Percentiles rank a stretch among this genome's conserved stretches.
Evolutionary conservation across 345 rosid genomes (phyloP).

Genomic region (Boechera stricta): DNA sequence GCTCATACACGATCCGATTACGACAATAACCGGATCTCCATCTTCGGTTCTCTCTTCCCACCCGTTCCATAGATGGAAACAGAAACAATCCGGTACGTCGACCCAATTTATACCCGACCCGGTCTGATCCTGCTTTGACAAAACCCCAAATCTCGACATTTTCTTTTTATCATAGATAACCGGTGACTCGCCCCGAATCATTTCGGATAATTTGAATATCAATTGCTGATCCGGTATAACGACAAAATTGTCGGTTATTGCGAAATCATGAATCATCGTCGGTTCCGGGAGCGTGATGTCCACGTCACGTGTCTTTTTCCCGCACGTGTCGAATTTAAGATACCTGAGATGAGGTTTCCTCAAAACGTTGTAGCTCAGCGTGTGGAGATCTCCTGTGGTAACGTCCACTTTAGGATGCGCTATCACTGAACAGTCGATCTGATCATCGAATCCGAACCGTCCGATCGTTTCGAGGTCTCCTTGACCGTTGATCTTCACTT

Average conservation of each 20-base stretch:
- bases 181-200: constrained; percentile 81
- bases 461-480: constrained; percentile 67
- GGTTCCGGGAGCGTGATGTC: constrained; percentile 55
- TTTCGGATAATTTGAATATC: constrained; percentile 70
- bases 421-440: constrained; percentile 63
- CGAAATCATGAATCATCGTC: constrained; percentile 80
- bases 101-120: constrained; percentile 61
- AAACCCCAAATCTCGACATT: constrained; percentile 59
- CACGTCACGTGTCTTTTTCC: constrained; percentile 59
- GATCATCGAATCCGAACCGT: constrained; percentile 60
- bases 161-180: constrained; percentile 58
- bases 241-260: constrained; percentile 58
- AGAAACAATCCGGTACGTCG: constrained; percentile 61
- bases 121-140: constrained; percentile 49
- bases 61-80: constrained; percentile 80
- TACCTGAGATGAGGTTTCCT: constrained; percentile 66
- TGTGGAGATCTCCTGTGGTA: constrained; percentile 58
- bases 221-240: constrained; percentile 79
- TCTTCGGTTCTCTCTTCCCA: constrained; percentile 63
- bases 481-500: constrained; percentile 52
- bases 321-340: constrained; percentile 54
- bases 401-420: constrained; percentile 87
- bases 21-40: constrained; percentile 51
- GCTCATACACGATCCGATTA: constrained; percentile 77
- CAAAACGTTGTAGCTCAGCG: constrained; percentile 65